Percentiles rank a stretch among this genome's conserved stretches.
Conservation (phyloP, 768 basidiomycete genomes). For the Lentinula guzmanii region DNA sequence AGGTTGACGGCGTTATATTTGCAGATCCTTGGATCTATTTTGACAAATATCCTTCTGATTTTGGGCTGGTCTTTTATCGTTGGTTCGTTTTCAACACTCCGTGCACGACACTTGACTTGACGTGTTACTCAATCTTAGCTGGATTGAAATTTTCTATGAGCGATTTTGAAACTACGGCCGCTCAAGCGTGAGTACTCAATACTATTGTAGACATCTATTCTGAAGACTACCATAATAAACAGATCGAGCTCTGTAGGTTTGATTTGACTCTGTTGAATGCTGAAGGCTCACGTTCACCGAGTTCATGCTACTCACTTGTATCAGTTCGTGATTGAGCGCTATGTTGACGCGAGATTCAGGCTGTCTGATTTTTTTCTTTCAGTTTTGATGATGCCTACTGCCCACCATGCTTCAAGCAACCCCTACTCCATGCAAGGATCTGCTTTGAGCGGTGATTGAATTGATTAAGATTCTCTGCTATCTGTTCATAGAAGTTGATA, state of each 20-base stretch:
- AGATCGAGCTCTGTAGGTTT: slow-evolving; percentile 43
- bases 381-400: slow-evolving; percentile 86
- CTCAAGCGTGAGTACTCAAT: slow-evolving; percentile 64
- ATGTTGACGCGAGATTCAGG: neutral
- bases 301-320: slow-evolving; percentile 82
- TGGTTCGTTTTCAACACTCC: slow-evolving; percentile 30
- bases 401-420: slow-evolving; percentile 35
- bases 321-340: slow-evolving; percentile 17
- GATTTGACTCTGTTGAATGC: neutral
- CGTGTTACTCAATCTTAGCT: slow-evolving; percentile 28
- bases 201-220: no score
- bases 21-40: slow-evolving; percentile 84
- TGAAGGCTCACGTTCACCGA: slow-evolving; percentile 17
- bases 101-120: neutral
- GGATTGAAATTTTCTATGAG: slow-evolving; percentile 63
- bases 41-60: slow-evolving; percentile 86
- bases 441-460: neutral
- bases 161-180: slow-evolving; percentile 74
- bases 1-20: neutral
- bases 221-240: neutral
- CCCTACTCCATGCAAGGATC: no score
- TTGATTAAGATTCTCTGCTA: neutral
- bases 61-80: slow-evolving; percentile 88
- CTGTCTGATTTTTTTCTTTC: neutral
- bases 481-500: slow-evolving; percentile 3